Evolutionary conservation across 805 yeast genomes (phyloP), one percentile per base, ranked within the genome.

Genomic region (Cyberlindnera veronae): DNA sequence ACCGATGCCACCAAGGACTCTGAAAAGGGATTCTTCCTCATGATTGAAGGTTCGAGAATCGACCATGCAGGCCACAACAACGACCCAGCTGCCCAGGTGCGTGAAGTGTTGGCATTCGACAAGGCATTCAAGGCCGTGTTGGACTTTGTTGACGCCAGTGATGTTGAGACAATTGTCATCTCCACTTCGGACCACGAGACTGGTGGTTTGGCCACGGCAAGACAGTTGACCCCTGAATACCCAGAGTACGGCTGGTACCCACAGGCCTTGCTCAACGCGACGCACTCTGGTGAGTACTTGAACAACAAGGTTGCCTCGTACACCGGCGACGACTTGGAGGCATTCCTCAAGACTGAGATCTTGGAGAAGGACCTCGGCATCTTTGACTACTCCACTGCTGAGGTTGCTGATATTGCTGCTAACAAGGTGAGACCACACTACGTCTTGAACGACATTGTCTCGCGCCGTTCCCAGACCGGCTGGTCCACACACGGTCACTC

Each of bases 401-500:
- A 90, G 48, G 63, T 81, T 19, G 54, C 61, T 4, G 53, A 44
- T 2, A 58, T 84, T 10, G 46, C 77, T 18, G 44, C 58, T 3
- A 53, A 67, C 35, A 55, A 58, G 29, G 48, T 50, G 1, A 51
- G 56, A 29, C 55, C 70, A 2, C 60, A 55, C 32, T 78, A 78
- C 45, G 64, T 70, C 29, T 61, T 88, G 41, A 83, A 85, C 55
- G 71, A 79, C 40, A 74, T 90, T 74, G 74, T 88, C 10, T 84
- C 95, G 1, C 55, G 64, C n/a, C 76, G 95, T 48, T 88, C 97
- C 0, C 84, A 84, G 61, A 77, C 88, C 14, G 97, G 96, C n/a
- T 90, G 96, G 96, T 73, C 95, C 9, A 90, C 97, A 0, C 95
- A 88, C 55, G 98, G 97, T 22, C 98, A 90, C 62, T 81, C 95